phyloP scores from a whole-genome alignment of 2,329 filamentous ascomycete genomes.

The Fusarium acutatum region DNA sequence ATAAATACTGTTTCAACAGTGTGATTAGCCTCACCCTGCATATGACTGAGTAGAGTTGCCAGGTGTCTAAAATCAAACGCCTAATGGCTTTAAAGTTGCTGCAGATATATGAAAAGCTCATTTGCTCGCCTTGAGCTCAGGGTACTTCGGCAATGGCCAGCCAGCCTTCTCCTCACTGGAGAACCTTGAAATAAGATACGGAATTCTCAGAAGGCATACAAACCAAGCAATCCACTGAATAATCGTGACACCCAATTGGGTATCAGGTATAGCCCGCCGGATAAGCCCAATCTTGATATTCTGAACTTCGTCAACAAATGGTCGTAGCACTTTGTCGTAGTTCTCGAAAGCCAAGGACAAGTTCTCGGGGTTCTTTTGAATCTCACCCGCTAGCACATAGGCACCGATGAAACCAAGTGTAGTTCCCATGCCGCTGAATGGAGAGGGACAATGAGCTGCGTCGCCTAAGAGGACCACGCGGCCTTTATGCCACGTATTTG shows the following conservation, averaged over 20 bases:
- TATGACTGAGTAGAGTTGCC: background rate
- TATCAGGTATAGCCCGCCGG: background rate
- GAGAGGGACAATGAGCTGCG: constrained; percentile 20
- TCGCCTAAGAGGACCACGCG: constrained; percentile 13
- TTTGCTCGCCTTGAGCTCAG: background rate
- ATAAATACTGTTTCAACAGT: background rate
- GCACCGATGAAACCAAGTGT: constrained; percentile 18
- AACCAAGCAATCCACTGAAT: constrained; percentile 24
- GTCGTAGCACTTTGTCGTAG: constrained; percentile 11
- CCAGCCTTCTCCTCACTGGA: constrained; percentile 26
- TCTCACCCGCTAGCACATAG: constrained; percentile 25
- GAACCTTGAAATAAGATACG: constrained; percentile 14
- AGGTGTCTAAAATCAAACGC: background rate
- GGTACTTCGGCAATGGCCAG: constrained; percentile 17
- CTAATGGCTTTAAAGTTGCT: rapidly evolving
- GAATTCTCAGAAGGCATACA: constrained; percentile 11
- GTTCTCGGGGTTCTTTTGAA: constrained; percentile 6
- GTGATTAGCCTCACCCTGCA: background rate
- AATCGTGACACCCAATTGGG: constrained; percentile 10
- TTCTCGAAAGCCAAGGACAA: constrained; percentile 13
- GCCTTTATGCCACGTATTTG: constrained; percentile 8
- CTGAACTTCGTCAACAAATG: constrained; percentile 21
- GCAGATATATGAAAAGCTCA: background rate
- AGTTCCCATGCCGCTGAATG: constrained; percentile 29
- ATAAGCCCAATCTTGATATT: constrained; percentile 14